phyloP scores from a whole-genome alignment of 78 protist species.

The Dictyostelium brefeldianum region DNA sequence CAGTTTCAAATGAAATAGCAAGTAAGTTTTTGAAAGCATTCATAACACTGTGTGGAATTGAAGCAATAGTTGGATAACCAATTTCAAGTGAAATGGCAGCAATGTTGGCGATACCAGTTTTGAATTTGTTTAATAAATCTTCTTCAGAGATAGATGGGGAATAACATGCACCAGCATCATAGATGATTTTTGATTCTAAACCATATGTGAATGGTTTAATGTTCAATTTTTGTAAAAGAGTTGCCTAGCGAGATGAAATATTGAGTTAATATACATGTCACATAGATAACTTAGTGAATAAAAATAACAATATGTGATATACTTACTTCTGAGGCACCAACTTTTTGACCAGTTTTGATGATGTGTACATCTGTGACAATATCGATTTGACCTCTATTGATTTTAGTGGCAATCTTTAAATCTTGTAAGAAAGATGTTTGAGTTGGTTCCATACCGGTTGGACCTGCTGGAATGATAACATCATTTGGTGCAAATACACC shows the following conservation, averaged over 20 bases:
- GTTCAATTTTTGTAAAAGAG: slow-evolving; percentile 98
- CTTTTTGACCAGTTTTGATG: slow-evolving; percentile 95
- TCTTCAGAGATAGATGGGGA: slow-evolving; percentile 92
- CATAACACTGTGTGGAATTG: slow-evolving; percentile 96
- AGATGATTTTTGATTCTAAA: slow-evolving; percentile 87
- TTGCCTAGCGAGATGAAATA: too few relatives aligned
- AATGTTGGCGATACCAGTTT: slow-evolving; percentile 87
- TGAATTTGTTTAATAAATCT: slow-evolving; percentile 85
- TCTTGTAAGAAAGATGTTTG: slow-evolving; percentile 99
- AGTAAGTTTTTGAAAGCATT: slow-evolving; percentile 96
- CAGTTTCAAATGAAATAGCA: slow-evolving; percentile 96
- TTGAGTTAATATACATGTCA: too few relatives aligned
- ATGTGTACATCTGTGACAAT: slow-evolving; percentile 94
- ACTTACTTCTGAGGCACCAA: slow-evolving; percentile 94
- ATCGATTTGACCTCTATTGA: slow-evolving; percentile 97
- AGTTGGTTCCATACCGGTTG: slow-evolving; percentile 98
- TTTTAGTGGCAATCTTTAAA: slow-evolving; percentile 99
- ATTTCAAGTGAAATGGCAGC: slow-evolving; percentile 95
- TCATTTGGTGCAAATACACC: slow-evolving; percentile 97
- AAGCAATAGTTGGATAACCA: slow-evolving; percentile 95
- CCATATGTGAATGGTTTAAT: slow-evolving; percentile 99
- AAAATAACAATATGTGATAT: too few relatives aligned
- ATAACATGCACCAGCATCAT: slow-evolving; percentile 96
- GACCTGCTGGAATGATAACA: slow-evolving; percentile 96
- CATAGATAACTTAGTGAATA: too few relatives aligned